Evolutionary conservation across 2,329 filamentous ascomycete genomes (phyloP), one percentile per base, ranked within the genome.

Genomic region (Aspergillus sp.): DNA sequence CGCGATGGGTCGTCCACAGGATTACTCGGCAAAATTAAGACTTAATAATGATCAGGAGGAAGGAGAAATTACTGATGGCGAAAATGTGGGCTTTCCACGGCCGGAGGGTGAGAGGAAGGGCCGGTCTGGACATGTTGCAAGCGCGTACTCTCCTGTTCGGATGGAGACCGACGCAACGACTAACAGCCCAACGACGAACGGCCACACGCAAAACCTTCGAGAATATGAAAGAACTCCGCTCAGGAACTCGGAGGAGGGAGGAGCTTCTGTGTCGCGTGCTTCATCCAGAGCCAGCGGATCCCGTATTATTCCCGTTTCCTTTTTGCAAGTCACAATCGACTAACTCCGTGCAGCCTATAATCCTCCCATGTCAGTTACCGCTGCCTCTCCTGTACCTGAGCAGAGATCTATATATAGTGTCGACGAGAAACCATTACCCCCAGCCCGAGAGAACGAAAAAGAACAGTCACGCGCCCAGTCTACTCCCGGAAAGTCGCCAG

Each of bases 31-130:
- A 9, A 52, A 53, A 25, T 59, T 64, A 13, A 60, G 64, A 25
- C 55, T 65, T 43, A 63, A 74, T 41, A 65, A 65, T 47, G 75
- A 78, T 48, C 71, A 71, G 48, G 87, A 93, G 60, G 88, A 94
- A 59, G 87, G 86, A 13, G 88, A 94, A 64, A 65, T 93, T 25
- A 86, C 82, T 53, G 88, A 91, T 57, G 79, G 76, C 15, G 82
- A 85, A 56, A 74, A 78, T 7, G 39, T 37, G 12, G 25, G 20
- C 6, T 19, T 41, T 15, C 39, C 39, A 7, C 39, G 38, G 7
- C 37, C 48, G 13, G 49, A 19, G 13, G 44, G 30, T 15, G 7
- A n/a, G n/a, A 15, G 10, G n/a, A 43, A 19, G 15, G 7, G 25
- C 25, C 25, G 7, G 33, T 6, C 33, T 17, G 33, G 15, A 17